Conservation (phyloP, 169 alveolate genomes). For the Pseudocohnilembus persalinus region DNA sequence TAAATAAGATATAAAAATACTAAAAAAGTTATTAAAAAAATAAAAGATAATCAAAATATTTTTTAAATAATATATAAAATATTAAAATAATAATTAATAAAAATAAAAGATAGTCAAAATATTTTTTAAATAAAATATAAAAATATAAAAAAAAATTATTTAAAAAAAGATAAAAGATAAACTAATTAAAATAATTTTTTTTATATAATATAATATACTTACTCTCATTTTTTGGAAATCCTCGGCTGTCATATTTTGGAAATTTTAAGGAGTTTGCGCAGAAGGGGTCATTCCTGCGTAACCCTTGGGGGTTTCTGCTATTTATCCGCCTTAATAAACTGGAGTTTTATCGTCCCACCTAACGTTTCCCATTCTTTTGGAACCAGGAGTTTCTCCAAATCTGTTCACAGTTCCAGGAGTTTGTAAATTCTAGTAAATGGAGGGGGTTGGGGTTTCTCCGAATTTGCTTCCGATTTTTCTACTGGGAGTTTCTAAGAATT, state of each 20-base stretch:
- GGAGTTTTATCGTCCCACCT: constrained; percentile 69
- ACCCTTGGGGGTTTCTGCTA: constrained; percentile 17
- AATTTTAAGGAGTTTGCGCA: constrained; percentile 48
- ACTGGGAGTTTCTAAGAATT: constrained; percentile 48
- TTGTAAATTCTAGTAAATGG: constrained; percentile 31
- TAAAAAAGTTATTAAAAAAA: too few relatives aligned
- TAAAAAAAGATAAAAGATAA: too few relatives aligned
- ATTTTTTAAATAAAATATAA: too few relatives aligned
- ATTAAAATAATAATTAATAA: too few relatives aligned
- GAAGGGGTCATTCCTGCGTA: constrained; percentile 28
- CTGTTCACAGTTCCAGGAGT: constrained; percentile 51
- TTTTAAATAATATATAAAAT: too few relatives aligned
- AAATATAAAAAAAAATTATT: too few relatives aligned
- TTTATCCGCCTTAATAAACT: constrained; percentile 16
- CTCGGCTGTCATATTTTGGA: constrained; percentile 52
- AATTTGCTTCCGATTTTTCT: constrained; percentile 43
- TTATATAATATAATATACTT: too few relatives aligned
- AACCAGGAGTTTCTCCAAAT: constrained; percentile 74
- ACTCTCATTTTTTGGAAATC: constrained; percentile 31
- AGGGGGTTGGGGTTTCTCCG: constrained; percentile 79
- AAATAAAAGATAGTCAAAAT: too few relatives aligned
- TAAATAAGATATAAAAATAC: too few relatives aligned
- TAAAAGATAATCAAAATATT: too few relatives aligned
- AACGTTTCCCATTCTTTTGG: constrained; percentile 49
- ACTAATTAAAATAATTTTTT: too few relatives aligned